Percentiles rank a stretch among this genome's conserved stretches.
These are phyloP conservation scores for Arbutus unedo DNA, from an alignment of 148 eudicot genomes.

Conservation along the genomic window DNA sequence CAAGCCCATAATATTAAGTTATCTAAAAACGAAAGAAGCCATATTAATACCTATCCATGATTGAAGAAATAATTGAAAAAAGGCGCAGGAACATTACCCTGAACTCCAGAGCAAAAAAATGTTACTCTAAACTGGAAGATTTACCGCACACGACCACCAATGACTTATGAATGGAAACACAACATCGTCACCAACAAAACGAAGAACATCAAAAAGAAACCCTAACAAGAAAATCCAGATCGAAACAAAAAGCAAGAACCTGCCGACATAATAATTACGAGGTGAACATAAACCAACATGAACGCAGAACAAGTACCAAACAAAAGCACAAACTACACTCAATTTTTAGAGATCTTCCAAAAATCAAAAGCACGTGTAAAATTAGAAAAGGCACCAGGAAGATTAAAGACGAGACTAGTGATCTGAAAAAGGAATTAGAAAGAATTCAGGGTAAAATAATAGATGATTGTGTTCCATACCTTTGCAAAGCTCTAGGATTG, in stretches of 20 bases:
- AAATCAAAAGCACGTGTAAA: conserved; percentile 24
- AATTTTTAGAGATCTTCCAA: conserved; percentile 26
- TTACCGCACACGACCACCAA: background rate
- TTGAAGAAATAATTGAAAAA: background rate
- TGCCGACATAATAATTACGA: background rate
- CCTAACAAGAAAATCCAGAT: background rate
- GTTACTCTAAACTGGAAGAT: background rate
- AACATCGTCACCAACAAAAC: background rate
- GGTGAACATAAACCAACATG: background rate
- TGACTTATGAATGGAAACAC: background rate
- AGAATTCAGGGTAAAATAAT: conserved; percentile 14
- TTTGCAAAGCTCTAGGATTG: conserved; percentile 46
- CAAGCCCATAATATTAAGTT: background rate
- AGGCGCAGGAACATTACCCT: background rate
- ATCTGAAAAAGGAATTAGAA: conserved; percentile 18
- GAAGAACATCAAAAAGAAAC: conserved; percentile 13
- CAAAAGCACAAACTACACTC: conserved; percentile 8
- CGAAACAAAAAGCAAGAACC: background rate
- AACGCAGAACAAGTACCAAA: background rate
- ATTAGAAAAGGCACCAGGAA: background rate
- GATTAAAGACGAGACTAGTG: background rate
- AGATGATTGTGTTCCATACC: conserved; percentile 26
- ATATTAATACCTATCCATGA: background rate
- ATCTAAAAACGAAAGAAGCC: background rate
- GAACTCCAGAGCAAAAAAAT: too few relatives aligned